These are phyloP conservation scores for Colletotrichum sp. DNA, from an alignment of 2,329 filamentous ascomycete species.

Conservation along the genomic window DNA sequence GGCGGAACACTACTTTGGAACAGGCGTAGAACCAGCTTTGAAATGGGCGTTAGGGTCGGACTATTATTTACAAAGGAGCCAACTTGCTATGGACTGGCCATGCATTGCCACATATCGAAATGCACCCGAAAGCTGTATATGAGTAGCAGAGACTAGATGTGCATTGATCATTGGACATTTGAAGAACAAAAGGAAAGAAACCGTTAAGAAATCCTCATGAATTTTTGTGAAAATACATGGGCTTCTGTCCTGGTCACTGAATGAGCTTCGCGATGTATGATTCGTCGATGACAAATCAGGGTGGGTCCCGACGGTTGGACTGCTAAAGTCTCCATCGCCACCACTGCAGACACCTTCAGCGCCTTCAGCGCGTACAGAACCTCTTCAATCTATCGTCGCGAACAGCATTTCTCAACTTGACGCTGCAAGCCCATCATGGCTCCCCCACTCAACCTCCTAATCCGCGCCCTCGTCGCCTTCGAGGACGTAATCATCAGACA, in stretches of 20 bases:
- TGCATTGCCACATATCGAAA: neutral
- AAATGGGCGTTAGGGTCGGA: neutral
- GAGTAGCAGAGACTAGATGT: neutral
- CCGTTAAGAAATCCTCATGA: no score
- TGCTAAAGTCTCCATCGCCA: neutral
- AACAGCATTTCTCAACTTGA: neutral
- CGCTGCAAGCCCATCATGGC: neutral
- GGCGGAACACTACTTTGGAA: neutral
- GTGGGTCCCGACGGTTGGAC: neutral
- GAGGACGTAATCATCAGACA: constrained; percentile 18
- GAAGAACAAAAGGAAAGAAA: no score
- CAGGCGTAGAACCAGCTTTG: neutral
- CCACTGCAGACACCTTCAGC: neutral
- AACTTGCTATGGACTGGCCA: neutral
- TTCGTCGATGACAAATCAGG: constrained; percentile 6
- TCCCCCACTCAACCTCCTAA: neutral
- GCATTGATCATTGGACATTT: neutral
- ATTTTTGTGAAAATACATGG: no score
- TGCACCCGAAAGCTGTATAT: neutral
- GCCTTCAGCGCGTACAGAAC: neutral
- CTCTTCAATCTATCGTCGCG: neutral
- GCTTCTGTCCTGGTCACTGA: neutral
- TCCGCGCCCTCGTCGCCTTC: constrained; percentile 16
- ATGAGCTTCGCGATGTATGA: neutral
- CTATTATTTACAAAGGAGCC: neutral